Evolutionary conservation across 768 basidiomycete genomes (phyloP).

Genomic region (Pleurotus djamor): DNA sequence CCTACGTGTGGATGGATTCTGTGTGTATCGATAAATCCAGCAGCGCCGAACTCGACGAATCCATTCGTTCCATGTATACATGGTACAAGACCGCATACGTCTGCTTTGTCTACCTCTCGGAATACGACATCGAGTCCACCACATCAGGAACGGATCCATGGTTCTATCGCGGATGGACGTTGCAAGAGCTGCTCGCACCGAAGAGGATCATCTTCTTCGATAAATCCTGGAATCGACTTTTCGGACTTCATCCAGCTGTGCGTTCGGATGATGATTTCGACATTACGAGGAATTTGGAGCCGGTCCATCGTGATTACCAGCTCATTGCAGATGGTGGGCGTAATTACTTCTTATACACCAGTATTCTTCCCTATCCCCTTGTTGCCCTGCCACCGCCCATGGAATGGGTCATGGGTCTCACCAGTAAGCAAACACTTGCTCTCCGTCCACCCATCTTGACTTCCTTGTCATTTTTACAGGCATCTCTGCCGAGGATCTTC

Average conservation of each 20-base stretch:
- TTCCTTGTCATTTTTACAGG: neutral
- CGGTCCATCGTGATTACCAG: no score
- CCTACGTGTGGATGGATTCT: neutral
- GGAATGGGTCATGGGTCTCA: no score
- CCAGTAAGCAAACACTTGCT: no score
- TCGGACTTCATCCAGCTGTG: no score
- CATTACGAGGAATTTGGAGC: no score
- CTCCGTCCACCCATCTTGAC: no score
- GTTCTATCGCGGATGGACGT: neutral
- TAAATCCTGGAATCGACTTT: neutral
- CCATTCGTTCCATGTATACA: constrained; percentile 1
- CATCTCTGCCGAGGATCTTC: neutral
- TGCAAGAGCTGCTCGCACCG: constrained; percentile 1
- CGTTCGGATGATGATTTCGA: no score
- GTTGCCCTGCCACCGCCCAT: no score
- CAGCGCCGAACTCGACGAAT: neutral
- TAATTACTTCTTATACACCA: no score
- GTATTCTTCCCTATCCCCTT: no score
- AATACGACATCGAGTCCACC: no score
- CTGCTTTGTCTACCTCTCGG: neutral
- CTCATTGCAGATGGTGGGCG: no score
- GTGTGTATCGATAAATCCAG: neutral
- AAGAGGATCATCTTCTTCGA: neutral
- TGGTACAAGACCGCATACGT: neutral
- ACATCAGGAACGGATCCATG: neutral